phyloP scores from a whole-genome alignment of 2,329 filamentous ascomycete species.

The Botrytis deweyae region DNA sequence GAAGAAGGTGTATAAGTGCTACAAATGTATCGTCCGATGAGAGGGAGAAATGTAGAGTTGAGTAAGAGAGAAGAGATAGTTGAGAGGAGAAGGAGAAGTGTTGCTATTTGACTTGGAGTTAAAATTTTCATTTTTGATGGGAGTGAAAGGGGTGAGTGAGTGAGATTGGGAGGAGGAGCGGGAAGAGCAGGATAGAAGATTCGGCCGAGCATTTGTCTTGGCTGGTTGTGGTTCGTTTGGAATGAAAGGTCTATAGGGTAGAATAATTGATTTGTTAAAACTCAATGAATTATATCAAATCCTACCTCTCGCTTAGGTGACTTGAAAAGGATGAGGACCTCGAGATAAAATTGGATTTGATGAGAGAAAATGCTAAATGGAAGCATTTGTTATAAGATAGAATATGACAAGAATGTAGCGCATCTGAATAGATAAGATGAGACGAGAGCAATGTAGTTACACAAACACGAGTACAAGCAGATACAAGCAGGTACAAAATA shows the following conservation, averaged over 20 bases:
- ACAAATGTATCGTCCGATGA: background rate
- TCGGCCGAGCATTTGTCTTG: background rate
- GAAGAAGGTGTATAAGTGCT: background rate
- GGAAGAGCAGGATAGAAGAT: background rate
- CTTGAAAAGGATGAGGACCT: background rate
- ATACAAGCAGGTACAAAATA: background rate
- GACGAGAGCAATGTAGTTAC: background rate
- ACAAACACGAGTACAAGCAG: background rate
- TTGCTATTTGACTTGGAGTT: background rate
- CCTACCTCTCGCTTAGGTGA: background rate
- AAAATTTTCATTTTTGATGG: background rate
- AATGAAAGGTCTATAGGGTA: background rate
- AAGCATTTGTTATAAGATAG: no score
- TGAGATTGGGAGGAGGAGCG: background rate
- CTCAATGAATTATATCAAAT: background rate
- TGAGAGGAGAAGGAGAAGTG: background rate
- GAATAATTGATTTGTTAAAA: no score
- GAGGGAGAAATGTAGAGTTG: background rate
- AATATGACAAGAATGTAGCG: background rate
- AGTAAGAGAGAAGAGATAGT: background rate
- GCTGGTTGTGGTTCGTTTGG: no score
- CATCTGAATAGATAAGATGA: background rate
- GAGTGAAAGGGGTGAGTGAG: background rate
- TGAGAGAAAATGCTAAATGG: background rate
- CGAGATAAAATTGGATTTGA: background rate